Base-by-base conservation (phyloP, 768 basidiomycete species). In the Trametes maxima region DNA sequence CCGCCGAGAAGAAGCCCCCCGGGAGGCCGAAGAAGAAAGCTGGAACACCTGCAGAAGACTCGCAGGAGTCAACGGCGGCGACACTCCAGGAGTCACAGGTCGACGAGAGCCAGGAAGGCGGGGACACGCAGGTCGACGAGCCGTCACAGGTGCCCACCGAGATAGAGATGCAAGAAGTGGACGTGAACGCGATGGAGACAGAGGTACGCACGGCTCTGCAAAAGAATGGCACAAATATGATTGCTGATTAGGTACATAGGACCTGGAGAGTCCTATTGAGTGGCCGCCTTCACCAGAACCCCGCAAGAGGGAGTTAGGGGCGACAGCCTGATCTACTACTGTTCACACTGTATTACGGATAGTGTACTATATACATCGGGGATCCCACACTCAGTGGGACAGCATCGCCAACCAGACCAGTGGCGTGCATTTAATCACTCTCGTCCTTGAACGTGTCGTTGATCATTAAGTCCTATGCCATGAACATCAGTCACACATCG, bases 221-320 rank as follows among this genome's bases (percentile, higher is more conserved):
- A 36, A 4, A 44, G 35, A 25, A 16, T 33, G 3, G n/a, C 11
- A 39, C 14, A 48, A 19, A 25, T 24, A 54, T 19, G 40, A 5
- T 13, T 10, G 28, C 7, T 44, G n/a, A 37, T 1, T 36, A 16
- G 51, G 35, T 10, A 21, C 36, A 45, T 39, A 69, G 68, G 67
- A 69, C 17, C 52, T 48, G 5, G 67, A 60, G 7, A 72, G 68
- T 56, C 71, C 69, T 1, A 78, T 78, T 36, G 75, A 76, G 16
- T 78, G 77, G 76, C 74, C 76, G 21, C 68, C 65, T 11, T 75
- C 77, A 3, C 77, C 77, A 8, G 62, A 63, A 22, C 61, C 56
- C 4, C 48, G 37, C 17, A 46, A 43, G 22, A 52, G 54, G 43
- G 33, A 22, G 33, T 11, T 65, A 33, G 51, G 35, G 0, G 48